A percentile compares a stretch with the other conserved stretches of the same genome.
Conservation (phyloP, 2,329 filamentous ascomycete species). For the Trichoderma atrobrunneum region DNA sequence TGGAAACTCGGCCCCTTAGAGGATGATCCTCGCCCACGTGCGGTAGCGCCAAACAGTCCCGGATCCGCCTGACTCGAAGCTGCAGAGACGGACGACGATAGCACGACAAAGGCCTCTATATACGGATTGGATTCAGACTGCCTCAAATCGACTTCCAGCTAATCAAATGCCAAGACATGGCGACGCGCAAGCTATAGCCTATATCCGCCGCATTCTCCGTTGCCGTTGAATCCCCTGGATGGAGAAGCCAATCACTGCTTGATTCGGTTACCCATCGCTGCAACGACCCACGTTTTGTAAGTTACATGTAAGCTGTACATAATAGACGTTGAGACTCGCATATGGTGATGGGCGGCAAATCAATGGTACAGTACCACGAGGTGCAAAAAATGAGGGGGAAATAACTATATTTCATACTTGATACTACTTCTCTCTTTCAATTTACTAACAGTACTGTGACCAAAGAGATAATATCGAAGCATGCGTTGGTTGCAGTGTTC, state of each 20-base stretch:
- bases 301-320: background rate
- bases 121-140: background rate
- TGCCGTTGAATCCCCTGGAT: background rate
- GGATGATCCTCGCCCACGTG: constrained; percentile 8
- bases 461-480: background rate
- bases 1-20: background rate
- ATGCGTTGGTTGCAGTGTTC: background rate
- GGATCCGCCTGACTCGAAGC: background rate
- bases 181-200: background rate
- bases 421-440: background rate
- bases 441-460: background rate
- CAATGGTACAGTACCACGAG: background rate
- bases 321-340: background rate
- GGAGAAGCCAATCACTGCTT: background rate
- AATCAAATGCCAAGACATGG: background rate
- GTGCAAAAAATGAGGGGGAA: background rate
- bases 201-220: background rate
- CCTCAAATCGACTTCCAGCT: background rate
- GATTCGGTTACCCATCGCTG: background rate
- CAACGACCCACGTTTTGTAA: constrained; percentile 1
- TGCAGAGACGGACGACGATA: background rate
- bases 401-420: background rate
- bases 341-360: background rate
- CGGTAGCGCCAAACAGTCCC: background rate
- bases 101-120: background rate